A percentile compares a stretch with the other conserved stretches of the same genome.
These are phyloP conservation scores for Vigna unguiculata DNA, from an alignment of 306 rosid species.

Conservation along the genomic window DNA sequence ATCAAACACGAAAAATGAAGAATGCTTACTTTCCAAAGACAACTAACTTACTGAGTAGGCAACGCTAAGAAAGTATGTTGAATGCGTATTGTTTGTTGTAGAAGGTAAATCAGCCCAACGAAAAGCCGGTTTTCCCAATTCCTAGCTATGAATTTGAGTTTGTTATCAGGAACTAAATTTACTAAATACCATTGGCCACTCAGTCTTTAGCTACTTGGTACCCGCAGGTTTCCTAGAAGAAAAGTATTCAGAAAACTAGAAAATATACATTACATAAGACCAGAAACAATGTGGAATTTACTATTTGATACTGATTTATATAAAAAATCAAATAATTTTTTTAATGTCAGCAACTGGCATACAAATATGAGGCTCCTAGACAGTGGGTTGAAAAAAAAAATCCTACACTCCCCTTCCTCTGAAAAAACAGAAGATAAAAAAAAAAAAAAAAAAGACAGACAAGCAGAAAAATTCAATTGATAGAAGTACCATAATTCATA, in stretches of 20 bases:
- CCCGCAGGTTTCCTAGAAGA: neutral
- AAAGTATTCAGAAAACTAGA: neutral
- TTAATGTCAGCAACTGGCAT: constrained; percentile 17
- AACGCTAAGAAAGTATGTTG: neutral
- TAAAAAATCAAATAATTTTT: neutral
- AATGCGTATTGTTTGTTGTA: neutral
- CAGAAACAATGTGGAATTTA: neutral
- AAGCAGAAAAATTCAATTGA: constrained; percentile 33
- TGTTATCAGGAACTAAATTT: constrained; percentile 19
- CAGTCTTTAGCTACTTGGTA: neutral
- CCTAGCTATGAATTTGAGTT: neutral
- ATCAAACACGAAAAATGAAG: neutral
- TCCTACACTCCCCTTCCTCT: constrained; percentile 11
- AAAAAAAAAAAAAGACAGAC: neutral
- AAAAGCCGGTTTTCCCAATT: neutral
- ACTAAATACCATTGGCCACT: neutral
- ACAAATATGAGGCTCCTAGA: constrained; percentile 40
- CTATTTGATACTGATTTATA: constrained; percentile 25
- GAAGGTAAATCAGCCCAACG: neutral
- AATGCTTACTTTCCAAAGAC: neutral
- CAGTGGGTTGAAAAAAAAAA: constrained; percentile 30
- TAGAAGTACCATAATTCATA: constrained; percentile 40
- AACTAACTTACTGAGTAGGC: neutral
- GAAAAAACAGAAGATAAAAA: neutral
- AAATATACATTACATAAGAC: neutral